Evolutionary conservation across 768 basidiomycete genomes (phyloP), one percentile per base, ranked within the genome.

Genomic region (Lentinus brumalis): DNA sequence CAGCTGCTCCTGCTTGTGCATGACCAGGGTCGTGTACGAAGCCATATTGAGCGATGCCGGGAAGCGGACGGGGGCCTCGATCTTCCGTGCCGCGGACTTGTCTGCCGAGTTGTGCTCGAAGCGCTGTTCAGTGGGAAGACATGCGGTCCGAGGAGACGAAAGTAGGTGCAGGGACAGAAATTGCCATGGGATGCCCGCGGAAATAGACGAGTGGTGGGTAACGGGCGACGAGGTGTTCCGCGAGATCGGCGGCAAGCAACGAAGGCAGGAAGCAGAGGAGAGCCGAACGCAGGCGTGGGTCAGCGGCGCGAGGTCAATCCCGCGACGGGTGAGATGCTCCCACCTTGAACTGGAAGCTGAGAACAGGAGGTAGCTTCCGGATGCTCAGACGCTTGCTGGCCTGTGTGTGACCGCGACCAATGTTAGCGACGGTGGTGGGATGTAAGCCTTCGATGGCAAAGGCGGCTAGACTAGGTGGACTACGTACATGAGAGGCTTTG

Each of bases 261-360:
- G 26, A 30, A 30, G 29, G 15, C 29, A 50, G 31, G 15, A 14
- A 15, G 49, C 4, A 50, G 21, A 30, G 49, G 21, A 50, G 21
- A 2, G 9, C 35, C 9, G n/a, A 39, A 29, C 55, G 30, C 35
- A 21, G 8, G 47, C 42, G 39, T 39, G 50, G 45, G 46, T 49
- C 5, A 57, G 46, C 45, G n/a, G 38, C 45, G 49, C 54, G 14
- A 51, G 38, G 41, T 41, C 35, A 15, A n/a, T 15, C 15, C 40
- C 18, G n/a, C 47, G 42, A 53, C 39, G 6, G 44, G 60, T 21
- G 38, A 52, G 42, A 56, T 9, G 32, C 59, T 56, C 66, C 53
- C 60, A 92, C 96, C 83, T 98, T 98, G 79, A 98, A 89, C 71
- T 98, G 96, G 67, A 98, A 92, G 66, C 91, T 92, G 50, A 98